These are phyloP conservation scores for Chalciporus pseudorubinellus DNA, from an alignment of 768 basidiomycete species.

Conservation along the genomic window DNA sequence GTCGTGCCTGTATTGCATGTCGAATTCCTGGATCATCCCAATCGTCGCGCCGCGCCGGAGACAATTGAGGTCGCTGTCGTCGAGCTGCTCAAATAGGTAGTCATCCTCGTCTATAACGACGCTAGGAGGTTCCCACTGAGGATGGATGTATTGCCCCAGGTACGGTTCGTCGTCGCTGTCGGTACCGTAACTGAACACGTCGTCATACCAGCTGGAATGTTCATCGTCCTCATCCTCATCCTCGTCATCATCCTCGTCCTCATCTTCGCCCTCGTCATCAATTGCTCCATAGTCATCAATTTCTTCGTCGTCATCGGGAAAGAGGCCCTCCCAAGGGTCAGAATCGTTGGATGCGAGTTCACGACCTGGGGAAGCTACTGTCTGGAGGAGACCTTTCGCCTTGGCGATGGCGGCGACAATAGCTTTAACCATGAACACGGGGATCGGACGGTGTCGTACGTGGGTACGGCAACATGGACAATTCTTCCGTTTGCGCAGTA, in stretches of 20 bases:
- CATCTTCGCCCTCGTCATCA: constrained; percentile 23
- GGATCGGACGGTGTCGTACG: constrained; percentile 59
- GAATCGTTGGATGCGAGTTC: constrained; percentile 38
- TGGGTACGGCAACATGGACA: constrained; percentile 69
- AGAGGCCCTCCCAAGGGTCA: constrained; percentile 74
- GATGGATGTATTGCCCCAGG: constrained; percentile 40
- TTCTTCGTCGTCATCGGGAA: constrained; percentile 45
- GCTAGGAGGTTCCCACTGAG: constrained; percentile 60
- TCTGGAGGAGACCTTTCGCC: constrained; percentile 31
- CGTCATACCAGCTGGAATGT: constrained; percentile 30
- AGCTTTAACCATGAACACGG: constrained; percentile 66
- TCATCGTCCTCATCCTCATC: constrained; percentile 33
- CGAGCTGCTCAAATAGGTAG: constrained; percentile 34
- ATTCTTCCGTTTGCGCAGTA: constrained; percentile 60
- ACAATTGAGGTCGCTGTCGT: constrained; percentile 38
- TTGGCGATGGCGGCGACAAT: constrained; percentile 50
- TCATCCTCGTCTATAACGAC: constrained; percentile 36
- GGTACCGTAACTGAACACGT: constrained; percentile 36
- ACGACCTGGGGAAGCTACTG: constrained; percentile 18
- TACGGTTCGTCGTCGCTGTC: constrained; percentile 37
- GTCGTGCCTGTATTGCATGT: constrained; percentile 54
- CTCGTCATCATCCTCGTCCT: constrained; percentile 24
- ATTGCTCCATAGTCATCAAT: constrained; percentile 35
- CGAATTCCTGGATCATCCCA: constrained; percentile 55
- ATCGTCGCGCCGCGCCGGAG: constrained; percentile 59